Base-by-base conservation (phyloP, 495 filamentous ascomycete species). In the Neurospora sp. region DNA sequence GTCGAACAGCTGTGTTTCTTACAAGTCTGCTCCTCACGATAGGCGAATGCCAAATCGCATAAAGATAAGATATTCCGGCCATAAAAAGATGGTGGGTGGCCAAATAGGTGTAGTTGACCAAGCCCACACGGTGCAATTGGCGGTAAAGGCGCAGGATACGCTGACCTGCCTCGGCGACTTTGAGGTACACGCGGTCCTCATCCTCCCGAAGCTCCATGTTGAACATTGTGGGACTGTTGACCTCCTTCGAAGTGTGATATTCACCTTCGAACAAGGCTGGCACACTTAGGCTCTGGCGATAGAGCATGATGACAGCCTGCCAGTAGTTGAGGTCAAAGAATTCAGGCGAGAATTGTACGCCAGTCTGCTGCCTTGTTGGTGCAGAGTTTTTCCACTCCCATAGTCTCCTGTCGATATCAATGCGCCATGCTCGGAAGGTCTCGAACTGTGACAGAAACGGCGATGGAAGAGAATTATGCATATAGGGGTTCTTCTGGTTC, bases 1-100 rank as follows among this genome's bases (percentile, higher is more conserved):
- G 8, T 31, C 53, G 6, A 38, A 31, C 59, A 39, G 14, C 4
- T 5, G 37, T 22, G n/a, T 69, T 53, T 42, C 82, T 83, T 87
- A 94, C 93, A 78, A 97, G 83, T 44, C 90, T 89, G 79, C 91
- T 94, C 75, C 94, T 87, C 20, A 98, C 95, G 68, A 92, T 86
- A 42, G 93, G 89, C 9, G 95, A 97, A 79, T 98, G 96, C 95
- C 95, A 98, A 59, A 98, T 95, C 18, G 96, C 94, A 79, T 97
- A 98, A 6, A 98, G 87, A 80, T 97, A 98, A 5, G 95, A 96
- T 69, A 98, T 97, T 27, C 94, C 95, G 20, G 95, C 94, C 92
- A 97, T 97, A 81, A 98, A 98, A 20, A 98, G 86, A 81, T 98
- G 95, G 79, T 98, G 95, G 3, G 95, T 98, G n/a, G 95, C 93